Evolutionary conservation across 2,329 filamentous ascomycete genomes (phyloP), one percentile per base, ranked within the genome.

Genomic region (Metarhizium guizhouense): DNA sequence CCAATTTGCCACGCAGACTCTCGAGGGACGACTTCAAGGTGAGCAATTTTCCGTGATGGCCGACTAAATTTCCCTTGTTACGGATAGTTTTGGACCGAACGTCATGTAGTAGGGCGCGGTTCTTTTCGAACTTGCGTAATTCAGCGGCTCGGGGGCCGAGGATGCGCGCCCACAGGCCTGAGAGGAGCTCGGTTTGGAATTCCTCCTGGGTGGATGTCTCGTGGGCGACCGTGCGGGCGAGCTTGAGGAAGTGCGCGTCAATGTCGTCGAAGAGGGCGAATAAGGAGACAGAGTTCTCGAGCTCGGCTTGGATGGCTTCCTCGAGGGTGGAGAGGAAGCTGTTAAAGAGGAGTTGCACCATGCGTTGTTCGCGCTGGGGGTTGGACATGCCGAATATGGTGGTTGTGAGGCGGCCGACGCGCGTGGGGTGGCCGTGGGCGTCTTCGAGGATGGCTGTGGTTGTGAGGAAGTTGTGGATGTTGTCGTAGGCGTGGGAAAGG

Each of bases 191-290:
- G 59, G 84, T 85, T 68, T 95, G 88, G 34, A 85, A 77, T 47
- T 86, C 85, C 60, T 96, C 90, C 67, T 96, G 90, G 6, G 82
- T 81, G 59, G 88, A 86, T 20, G 86, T 84, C 72, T 96, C 92
- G 64, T 90, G 88, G 55, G 89, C 86, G 10, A 95, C 91, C 5
- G 85, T 88, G 58, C 91, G 86, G 60, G 90, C 90, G 1, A 96
- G 80, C 68, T 94, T 95, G 59, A 91, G 80, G 71, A 96, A 96
- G 68, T 95, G 90, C 54, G 85, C 82, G 72, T 97, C 93, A 62
- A 96, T 91, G 57, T 85, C 83, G 68, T 96, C 91, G 70, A 96
- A 96, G n/a, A 96, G 84, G 3, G 83, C 83, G 69, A 96, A 95
- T 14, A 96, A 82, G 1, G 84, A 82, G 2, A 91, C 82, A 45